These are phyloP conservation scores for Phyllosticta citrichinensis DNA, from an alignment of 2,329 filamentous ascomycete species.

Conservation along the genomic window DNA sequence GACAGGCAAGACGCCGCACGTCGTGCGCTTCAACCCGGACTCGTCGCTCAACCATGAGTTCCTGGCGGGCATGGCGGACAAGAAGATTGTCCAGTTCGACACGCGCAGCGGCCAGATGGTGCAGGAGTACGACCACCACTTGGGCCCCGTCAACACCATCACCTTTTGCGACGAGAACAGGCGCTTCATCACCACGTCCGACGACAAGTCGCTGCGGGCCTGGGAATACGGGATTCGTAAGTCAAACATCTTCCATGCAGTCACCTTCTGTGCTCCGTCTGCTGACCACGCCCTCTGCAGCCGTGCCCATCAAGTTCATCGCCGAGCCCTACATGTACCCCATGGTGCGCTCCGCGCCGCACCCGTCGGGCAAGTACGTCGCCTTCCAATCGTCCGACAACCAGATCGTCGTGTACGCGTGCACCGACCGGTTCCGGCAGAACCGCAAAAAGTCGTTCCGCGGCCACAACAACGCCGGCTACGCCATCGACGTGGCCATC, in stretches of 20 bases:
- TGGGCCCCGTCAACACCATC: slow-evolving; percentile 96
- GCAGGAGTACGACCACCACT: slow-evolving; percentile 96
- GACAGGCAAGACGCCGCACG: slow-evolving; percentile 90
- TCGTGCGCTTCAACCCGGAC: slow-evolving; percentile 84
- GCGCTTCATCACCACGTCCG: slow-evolving; percentile 94
- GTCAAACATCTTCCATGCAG: background rate
- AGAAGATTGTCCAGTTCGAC: slow-evolving; percentile 98
- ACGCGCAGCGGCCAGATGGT: slow-evolving; percentile 72
- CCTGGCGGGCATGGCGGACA: slow-evolving; percentile 92
- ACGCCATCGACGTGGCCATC: slow-evolving; percentile 80
- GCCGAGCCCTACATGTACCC: slow-evolving; percentile 97
- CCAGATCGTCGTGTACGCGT: slow-evolving; percentile 90
- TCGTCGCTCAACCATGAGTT: slow-evolving; percentile 75
- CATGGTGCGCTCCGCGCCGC: slow-evolving; percentile 73
- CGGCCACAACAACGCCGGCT: slow-evolving; percentile 91
- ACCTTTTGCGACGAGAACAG: slow-evolving; percentile 91
- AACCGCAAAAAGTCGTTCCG: slow-evolving; percentile 96
- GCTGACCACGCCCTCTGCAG: slow-evolving; percentile 42
- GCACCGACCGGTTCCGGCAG: slow-evolving; percentile 90
- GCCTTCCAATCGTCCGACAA: slow-evolving; percentile 92
- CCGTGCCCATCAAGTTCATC: slow-evolving; percentile 96
- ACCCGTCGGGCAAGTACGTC: slow-evolving; percentile 88
- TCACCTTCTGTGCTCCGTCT: background rate
- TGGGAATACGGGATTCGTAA: slow-evolving; percentile 86
- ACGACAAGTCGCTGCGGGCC: slow-evolving; percentile 89